These are phyloP conservation scores for Lentinus tigrinus DNA, from an alignment of 768 basidiomycete genomes.

Conservation along the genomic window DNA sequence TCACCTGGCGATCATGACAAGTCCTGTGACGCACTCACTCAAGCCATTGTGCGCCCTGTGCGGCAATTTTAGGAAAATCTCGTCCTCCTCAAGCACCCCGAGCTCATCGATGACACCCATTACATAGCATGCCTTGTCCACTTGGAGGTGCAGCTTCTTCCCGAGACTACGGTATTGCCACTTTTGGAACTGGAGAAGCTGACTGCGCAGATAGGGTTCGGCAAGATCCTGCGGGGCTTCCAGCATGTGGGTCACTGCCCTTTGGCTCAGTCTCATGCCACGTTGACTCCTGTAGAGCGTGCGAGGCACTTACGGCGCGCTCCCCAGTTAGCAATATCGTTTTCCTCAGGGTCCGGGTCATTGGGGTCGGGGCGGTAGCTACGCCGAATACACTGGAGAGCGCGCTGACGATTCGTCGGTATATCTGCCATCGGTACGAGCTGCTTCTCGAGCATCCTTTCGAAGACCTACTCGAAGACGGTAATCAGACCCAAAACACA, in stretches of 20 bases:
- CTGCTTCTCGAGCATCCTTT: constrained; percentile 2
- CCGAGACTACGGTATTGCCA: neutral
- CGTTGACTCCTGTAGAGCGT: no score
- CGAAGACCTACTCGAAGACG: neutral
- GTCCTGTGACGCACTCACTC: neutral
- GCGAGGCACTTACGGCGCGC: no score
- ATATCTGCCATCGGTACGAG: constrained; percentile 8
- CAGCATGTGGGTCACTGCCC: neutral
- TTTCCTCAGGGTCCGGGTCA: neutral
- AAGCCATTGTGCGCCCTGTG: no score
- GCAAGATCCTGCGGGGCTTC: neutral
- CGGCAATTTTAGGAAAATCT: constrained; percentile 8
- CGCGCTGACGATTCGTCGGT: neutral
- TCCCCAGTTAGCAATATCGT: no score
- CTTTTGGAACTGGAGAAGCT: neutral
- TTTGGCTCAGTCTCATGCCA: no score
- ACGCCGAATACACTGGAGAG: neutral
- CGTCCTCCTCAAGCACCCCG: constrained; percentile 1
- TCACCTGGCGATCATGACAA: neutral
- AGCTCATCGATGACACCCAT: constrained; percentile 5
- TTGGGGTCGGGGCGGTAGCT: no score
- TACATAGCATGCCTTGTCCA: constrained; percentile 2
- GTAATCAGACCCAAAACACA: no score
- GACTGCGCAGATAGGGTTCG: constrained; percentile 1
- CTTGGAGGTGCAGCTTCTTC: constrained; percentile 1